These are phyloP conservation scores for Coprinopsis strossmayeri DNA, from an alignment of 768 basidiomycete genomes.

Conservation along the genomic window DNA sequence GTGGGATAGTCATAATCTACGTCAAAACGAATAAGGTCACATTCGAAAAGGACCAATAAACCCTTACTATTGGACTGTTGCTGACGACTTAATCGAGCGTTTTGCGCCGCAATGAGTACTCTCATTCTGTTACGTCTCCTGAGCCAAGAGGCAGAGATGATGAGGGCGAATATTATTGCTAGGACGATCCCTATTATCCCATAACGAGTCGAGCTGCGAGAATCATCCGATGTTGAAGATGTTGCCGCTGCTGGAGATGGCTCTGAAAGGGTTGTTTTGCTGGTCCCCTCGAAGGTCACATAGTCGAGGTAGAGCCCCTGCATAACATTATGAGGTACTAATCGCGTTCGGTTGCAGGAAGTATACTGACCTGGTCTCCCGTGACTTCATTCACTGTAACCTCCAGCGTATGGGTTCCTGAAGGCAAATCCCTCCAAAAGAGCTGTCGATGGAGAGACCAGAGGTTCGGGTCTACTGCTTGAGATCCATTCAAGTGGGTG, in stretches of 20 bases:
- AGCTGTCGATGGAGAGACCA: constrained; percentile 1
- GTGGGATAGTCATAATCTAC: not conserved
- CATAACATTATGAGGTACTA: too few relatives aligned
- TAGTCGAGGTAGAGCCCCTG: constrained; percentile 7
- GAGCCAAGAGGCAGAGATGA: not conserved
- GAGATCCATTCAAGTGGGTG: constrained; percentile 6
- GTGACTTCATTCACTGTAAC: constrained; percentile 4
- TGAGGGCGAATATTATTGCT: not conserved
- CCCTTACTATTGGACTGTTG: not conserved
- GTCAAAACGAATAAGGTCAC: not conserved
- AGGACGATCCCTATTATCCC: not conserved
- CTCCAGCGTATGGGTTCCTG: constrained; percentile 2
- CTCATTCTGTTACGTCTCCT: not conserved
- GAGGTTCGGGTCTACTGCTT: not conserved
- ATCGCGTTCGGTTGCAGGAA: too few relatives aligned
- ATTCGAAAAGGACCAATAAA: not conserved
- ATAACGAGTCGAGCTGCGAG: too few relatives aligned
- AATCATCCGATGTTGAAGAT: not conserved
- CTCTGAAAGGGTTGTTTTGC: not conserved
- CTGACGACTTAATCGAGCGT: not conserved
- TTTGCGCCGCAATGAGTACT: not conserved
- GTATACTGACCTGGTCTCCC: constrained; percentile 11
- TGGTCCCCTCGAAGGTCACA: constrained; percentile 2
- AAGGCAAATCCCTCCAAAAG: not conserved
- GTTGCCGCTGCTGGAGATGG: not conserved